Base-by-base conservation (phyloP, 345 rosid species). In the Lepidium africanum region DNA sequence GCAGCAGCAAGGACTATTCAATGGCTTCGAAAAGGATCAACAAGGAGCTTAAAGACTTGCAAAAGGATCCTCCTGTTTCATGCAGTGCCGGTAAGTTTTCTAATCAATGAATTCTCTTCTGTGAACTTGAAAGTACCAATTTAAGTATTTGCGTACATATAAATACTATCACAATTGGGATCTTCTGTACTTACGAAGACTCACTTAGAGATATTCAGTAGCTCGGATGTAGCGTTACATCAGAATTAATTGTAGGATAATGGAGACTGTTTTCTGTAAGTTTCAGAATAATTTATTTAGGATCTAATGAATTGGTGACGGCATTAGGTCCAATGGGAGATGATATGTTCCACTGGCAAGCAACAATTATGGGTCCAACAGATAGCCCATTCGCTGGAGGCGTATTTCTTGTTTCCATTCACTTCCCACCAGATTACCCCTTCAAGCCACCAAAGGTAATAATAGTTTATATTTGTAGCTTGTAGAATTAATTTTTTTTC, bases 291-390 rank as follows among this genome's bases (percentile, higher is more conserved):
- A 10, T 7, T 23, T 45, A 0, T 8, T 10, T 56, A 25, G 38
- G 8, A 42, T 49, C 0, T 58, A 51, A 43, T 47, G 40, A 19
- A 32, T 4, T 76, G 43, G 39, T 60, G 52, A 4, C 46, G 62
- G 40, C 27, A 48, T 33, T 77, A 87, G 92, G 92, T 36, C 92
- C 92, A 64, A 77, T 83, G 52, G 87, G 78, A 51, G 88, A 87
- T 67, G 90, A 87, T 47, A 83, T 85, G 84, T 87, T 83, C 54
- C 92, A 85, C 46, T 87, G 92, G 92, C 92, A 87, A 85, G 92
- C 90, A 53, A 85, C 90, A 33, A 87, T 87, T 3, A 87, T 87
- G 92, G 90, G 92, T 39, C 92, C 92, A 45, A 4, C 83, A 2
- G 88, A 87, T 57, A 87, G 92, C 65, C 92, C 90, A 36, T 87